Conservation (phyloP, 345 rosid genomes). For the Bretschneidera sinensis region DNA sequence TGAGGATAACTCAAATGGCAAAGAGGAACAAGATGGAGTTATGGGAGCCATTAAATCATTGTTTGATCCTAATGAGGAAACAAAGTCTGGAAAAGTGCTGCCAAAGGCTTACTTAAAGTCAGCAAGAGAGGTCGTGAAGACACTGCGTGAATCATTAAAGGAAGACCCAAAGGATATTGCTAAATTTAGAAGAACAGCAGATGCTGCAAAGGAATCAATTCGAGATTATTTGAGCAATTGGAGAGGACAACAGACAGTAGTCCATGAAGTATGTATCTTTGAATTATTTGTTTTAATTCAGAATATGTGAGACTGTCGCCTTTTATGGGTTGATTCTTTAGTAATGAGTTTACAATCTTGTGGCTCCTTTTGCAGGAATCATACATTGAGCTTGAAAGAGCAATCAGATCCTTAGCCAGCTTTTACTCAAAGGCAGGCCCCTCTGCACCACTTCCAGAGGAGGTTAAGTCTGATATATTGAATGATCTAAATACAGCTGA, state of each 20-base stretch:
- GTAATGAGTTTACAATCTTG: neutral
- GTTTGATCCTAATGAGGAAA: constrained; percentile 74
- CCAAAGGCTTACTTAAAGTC: constrained; percentile 91
- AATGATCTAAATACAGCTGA: constrained; percentile 54
- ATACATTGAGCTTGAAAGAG: constrained; percentile 70
- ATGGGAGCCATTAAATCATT: constrained; percentile 58
- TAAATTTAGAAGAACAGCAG: constrained; percentile 78
- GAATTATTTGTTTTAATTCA: neutral
- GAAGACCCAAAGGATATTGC: constrained; percentile 68
- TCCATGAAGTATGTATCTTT: constrained; percentile 39
- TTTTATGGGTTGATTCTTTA: neutral
- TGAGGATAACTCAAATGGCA: constrained; percentile 20
- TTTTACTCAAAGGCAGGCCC: constrained; percentile 92
- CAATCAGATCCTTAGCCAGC: constrained; percentile 58
- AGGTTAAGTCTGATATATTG: constrained; percentile 59
- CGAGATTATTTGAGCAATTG: constrained; percentile 74
- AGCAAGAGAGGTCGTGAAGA: constrained; percentile 79
- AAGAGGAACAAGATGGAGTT: constrained; percentile 48
- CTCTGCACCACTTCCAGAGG: constrained; percentile 71
- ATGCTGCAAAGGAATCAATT: constrained; percentile 88
- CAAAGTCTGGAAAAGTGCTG: constrained; percentile 68
- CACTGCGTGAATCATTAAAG: constrained; percentile 68
- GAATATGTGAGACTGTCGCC: neutral
- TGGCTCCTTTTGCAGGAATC: constrained; percentile 58
- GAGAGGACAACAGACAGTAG: constrained; percentile 61